Evolutionary conservation across 192 early-diverging fungal species (phyloP), one percentile per base, ranked within the genome.

Genomic region (Lunasporangiospora selenospora): DNA sequence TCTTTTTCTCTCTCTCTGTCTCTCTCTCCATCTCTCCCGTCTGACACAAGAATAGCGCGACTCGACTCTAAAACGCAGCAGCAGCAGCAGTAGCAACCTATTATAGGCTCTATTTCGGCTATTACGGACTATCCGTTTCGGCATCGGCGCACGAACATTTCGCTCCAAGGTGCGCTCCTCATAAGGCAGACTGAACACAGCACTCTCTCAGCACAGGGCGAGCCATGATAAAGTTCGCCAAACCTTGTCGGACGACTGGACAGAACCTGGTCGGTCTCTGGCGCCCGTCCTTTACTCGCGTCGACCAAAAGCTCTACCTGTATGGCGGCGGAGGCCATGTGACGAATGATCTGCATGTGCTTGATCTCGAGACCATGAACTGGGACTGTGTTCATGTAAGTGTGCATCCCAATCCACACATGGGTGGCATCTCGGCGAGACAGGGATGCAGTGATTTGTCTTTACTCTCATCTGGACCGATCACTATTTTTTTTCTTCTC

Each of bases 271-370:
- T 79, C 24, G 82, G 82, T 32, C 66, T 84, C 40, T 84, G 82
- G 82, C 50, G 82, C 40, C 82, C 82, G 6, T 84, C 82, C 7
- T 84, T 84, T 54, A 81, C 80, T 15, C 73, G 78, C 27, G 76
- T 78, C 3, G 71, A 80, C 43, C 79, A 84, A 42, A 79, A 78
- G 30, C 58, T 84, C 9, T 84, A 80, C 36, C 73, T 81, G 4
- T 84, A 80, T 75, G 82, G 82, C 23, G 82, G 82, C 18, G 82
- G 82, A 11, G 82, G 82, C 12, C 78, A 84, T 58, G 82, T 81
- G 24, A 84, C 80, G 4, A 83, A 87, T 45, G 80, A 88, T 62
- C 69, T 88, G 6, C 78, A 81, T 60, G 77, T 71, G 3, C 67
- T 87, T 21, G 78, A 81, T 59, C 37, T 86, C 12, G 46, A 47